Evolutionary conservation across 176 grass and related monocot species (phyloP), one percentile per base, ranked within the genome.

Genomic region (Chloris gayana): DNA sequence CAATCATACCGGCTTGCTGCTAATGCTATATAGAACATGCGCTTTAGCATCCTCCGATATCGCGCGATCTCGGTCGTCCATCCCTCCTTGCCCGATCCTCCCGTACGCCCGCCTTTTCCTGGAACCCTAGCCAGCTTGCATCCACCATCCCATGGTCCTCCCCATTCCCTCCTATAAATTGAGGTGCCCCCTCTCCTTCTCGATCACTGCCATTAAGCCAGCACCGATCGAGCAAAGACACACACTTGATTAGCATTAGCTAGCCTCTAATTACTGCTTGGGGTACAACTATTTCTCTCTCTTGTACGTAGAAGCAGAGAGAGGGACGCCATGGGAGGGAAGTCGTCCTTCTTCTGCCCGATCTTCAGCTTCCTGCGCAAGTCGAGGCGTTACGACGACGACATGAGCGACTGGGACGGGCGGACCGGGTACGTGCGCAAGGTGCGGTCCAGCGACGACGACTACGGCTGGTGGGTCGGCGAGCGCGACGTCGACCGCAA

Each of bases 401-500:
- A 70, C 67, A 81, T 71, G 88, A 84, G 78, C 78, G 87, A 85
- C 66, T 85, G 87, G 83, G 88, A 85, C 72, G 59, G 77, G 9
- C 27, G 68, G 30, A 25, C 70, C 17, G 80, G 64, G 76, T 74
- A 73, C 74, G 83, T 74, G 56, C 80, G 83, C 58, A 94, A 94
- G 88, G 79, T 91, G 71, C 49, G 89, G 4, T 87, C 83, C 9
- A 94, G 92, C 84, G 89, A 94, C 67, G 89, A 94, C 62, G 92
- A 94, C 80, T 56, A 75, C 82, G 89, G 89, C 3, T 89, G 87
- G 76, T 94, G 87, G 84, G 76, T 94, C 47, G 89, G 92, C 34
- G 92, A 91, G 64, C 89, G 86, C 44, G 80, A 91, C 82, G 92
- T 94, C 80, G 92, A 94, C 85, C 70, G 80, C 76, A 94, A 84